Percentiles rank a stretch among this genome's conserved stretches.
Conservation (phyloP, 1,139 yeast genomes). For the Saccharomycopsis hybrid region DNA sequence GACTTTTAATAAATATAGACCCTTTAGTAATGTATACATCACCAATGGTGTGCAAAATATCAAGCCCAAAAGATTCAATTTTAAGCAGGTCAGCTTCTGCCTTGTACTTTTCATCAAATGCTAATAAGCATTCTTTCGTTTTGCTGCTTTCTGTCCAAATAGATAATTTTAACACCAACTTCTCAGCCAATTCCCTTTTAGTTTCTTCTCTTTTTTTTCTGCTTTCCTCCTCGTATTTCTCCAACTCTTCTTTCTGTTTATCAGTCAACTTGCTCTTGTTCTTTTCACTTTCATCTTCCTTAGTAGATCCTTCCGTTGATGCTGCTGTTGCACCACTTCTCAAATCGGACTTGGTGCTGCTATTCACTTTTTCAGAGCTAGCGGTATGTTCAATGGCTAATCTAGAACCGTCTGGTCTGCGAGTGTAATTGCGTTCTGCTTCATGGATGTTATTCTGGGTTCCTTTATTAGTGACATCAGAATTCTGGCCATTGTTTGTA, state of each 20-base stretch:
- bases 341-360: too few relatives aligned
- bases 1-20: slow-evolving; percentile 52
- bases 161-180: slow-evolving; percentile 59
- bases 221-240: slow-evolving; percentile 75
- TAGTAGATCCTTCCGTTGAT: not conserved
- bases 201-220: slow-evolving; percentile 65
- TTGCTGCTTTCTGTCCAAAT: slow-evolving; percentile 81
- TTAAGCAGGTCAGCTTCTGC: slow-evolving; percentile 85
- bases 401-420: not conserved
- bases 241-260: slow-evolving; percentile 53
- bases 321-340: too few relatives aligned
- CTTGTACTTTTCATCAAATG: slow-evolving; percentile 65
- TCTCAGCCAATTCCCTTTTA: slow-evolving; percentile 56
- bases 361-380: not conserved
- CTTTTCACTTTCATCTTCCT: slow-evolving; percentile 25
- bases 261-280: slow-evolving; percentile 33
- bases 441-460: too few relatives aligned
- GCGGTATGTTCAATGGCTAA: slow-evolving; percentile 4
- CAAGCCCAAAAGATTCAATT: slow-evolving; percentile 91
- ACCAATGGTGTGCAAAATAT: slow-evolving; percentile 84
- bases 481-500: slow-evolving; percentile 9
- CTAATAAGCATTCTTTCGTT: slow-evolving; percentile 56
- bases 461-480: not conserved
- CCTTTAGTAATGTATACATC: slow-evolving; percentile 67
- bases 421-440: too few relatives aligned